Conservation (phyloP, 352 stramenopile genomes). For the Globisporangium lucens region DNA sequence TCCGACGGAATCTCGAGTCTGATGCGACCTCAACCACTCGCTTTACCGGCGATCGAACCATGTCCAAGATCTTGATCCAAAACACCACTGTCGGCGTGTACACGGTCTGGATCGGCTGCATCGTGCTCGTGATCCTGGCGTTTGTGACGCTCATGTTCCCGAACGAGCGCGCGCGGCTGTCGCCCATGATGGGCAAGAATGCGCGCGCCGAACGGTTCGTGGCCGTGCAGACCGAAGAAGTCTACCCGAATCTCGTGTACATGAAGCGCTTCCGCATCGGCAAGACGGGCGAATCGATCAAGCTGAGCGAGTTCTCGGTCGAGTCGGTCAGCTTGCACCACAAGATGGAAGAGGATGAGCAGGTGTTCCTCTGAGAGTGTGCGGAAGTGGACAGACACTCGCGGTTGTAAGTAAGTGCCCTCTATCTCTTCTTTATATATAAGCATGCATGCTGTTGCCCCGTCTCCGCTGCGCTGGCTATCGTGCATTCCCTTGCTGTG, state of each 20-base stretch:
- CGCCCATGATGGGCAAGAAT: conserved; percentile 45
- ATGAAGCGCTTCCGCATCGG: conserved; percentile 75
- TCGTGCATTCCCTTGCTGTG: background rate
- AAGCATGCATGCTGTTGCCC: background rate
- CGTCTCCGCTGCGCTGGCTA: background rate
- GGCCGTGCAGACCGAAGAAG: conserved; percentile 61
- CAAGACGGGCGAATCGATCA: conserved; percentile 67
- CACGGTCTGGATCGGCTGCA: conserved; percentile 29
- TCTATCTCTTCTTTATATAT: conserved; percentile 1
- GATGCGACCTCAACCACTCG: background rate
- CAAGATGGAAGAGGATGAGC: conserved; percentile 66
- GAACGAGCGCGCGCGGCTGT: conserved; percentile 49
- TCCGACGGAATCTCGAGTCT: background rate
- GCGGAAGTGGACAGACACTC: background rate
- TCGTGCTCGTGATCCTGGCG: conserved; percentile 31
- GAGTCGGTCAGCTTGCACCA: conserved; percentile 60
- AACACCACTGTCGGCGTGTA: conserved; percentile 59
- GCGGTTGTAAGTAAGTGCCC: background rate
- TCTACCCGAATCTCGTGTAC: conserved; percentile 76
- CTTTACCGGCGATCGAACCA: conserved; percentile 17
- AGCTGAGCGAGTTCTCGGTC: conserved; percentile 68
- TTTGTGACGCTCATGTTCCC: conserved; percentile 44
- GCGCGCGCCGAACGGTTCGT: conserved; percentile 62
- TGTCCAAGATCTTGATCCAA: conserved; percentile 44
- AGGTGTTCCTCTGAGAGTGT: conserved; percentile 46